Conservation (phyloP, 2,329 filamentous ascomycete species). For the Tolypocladium album region DNA sequence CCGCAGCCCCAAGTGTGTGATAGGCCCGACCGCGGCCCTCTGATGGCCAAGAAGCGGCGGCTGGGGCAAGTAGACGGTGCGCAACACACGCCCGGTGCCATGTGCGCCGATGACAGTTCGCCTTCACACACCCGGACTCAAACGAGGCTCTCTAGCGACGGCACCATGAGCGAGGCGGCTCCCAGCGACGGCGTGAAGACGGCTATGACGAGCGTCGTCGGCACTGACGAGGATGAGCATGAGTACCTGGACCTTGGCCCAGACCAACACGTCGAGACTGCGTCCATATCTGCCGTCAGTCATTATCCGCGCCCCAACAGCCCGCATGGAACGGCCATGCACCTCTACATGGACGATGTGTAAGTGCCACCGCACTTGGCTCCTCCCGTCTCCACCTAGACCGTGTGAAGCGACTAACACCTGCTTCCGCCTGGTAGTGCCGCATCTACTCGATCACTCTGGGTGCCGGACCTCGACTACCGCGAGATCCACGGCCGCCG, state of each 20-base stretch:
- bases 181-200: slow-evolving; percentile 22
- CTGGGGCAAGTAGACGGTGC: slow-evolving; percentile 16
- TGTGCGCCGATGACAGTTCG: background rate
- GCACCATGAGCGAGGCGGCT: slow-evolving; percentile 18
- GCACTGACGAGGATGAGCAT: slow-evolving; percentile 9
- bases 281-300: slow-evolving; percentile 31
- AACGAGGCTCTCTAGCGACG: slow-evolving; percentile 20
- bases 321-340: slow-evolving; percentile 23
- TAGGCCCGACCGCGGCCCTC: slow-evolving; percentile 4
- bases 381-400: background rate
- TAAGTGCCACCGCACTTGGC: slow-evolving; percentile 18
- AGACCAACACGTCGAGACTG: slow-evolving; percentile 21
- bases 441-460: slow-evolving; percentile 37
- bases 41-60: slow-evolving; percentile 23
- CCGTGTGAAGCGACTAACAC: background rate
- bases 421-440: slow-evolving; percentile 14
- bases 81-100: slow-evolving; percentile 1
- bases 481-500: slow-evolving; percentile 51
- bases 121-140: background rate
- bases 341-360: slow-evolving; percentile 23
- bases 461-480: slow-evolving; percentile 41
- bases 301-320: slow-evolving; percentile 25
- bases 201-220: slow-evolving; percentile 25
- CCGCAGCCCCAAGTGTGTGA: slow-evolving; percentile 3
- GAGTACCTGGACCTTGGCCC: background rate